phyloP scores from a whole-genome alignment of 2,329 filamentous ascomycete species.

The Coniochaeta sp. region DNA sequence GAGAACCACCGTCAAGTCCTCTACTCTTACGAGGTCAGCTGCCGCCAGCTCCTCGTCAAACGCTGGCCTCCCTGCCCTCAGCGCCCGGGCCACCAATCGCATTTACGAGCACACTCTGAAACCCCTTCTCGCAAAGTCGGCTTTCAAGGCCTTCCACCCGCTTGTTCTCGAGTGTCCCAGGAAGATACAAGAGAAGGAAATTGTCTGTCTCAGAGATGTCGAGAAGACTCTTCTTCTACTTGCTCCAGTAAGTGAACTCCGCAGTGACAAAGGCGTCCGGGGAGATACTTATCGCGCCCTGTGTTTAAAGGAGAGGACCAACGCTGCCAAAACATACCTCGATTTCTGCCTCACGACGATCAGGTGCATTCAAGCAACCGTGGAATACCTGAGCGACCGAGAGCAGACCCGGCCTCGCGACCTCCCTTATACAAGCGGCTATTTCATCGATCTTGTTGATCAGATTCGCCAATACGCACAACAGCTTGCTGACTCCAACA shows the following conservation, averaged over 20 bases:
- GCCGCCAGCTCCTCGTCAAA: slow-evolving; percentile 36
- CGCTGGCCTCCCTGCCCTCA: slow-evolving; percentile 52
- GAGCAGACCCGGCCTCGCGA: slow-evolving; percentile 81
- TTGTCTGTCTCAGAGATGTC: slow-evolving; percentile 84
- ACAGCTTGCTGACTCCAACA: slow-evolving; percentile 69
- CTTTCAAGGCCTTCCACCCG: slow-evolving; percentile 72
- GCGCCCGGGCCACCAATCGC: slow-evolving; percentile 62
- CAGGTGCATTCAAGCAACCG: slow-evolving; percentile 81
- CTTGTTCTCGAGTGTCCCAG: slow-evolving; percentile 71
- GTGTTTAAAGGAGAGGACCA: slow-evolving; percentile 70
- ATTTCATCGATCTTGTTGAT: slow-evolving; percentile 93
- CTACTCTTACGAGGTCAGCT: slow-evolving; percentile 53
- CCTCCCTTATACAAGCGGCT: slow-evolving; percentile 88
- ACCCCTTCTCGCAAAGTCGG: slow-evolving; percentile 66
- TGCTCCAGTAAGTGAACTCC: slow-evolving; percentile 77
- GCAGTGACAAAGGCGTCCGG: slow-evolving; percentile 46
- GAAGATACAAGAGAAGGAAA: slow-evolving; percentile 76
- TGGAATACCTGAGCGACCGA: slow-evolving; percentile 75
- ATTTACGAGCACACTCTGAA: slow-evolving; percentile 73
- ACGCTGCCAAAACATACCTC: slow-evolving; percentile 64
- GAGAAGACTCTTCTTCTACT: slow-evolving; percentile 90
- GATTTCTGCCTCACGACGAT: slow-evolving; percentile 88
- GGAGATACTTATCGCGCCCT: slow-evolving; percentile 63
- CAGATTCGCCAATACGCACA: slow-evolving; percentile 87
- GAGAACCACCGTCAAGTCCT: slow-evolving; percentile 28